Evolutionary conservation across 1,284 basidiomycete genomes (phyloP).

Genomic region (Anthracocystis setariae): DNA sequence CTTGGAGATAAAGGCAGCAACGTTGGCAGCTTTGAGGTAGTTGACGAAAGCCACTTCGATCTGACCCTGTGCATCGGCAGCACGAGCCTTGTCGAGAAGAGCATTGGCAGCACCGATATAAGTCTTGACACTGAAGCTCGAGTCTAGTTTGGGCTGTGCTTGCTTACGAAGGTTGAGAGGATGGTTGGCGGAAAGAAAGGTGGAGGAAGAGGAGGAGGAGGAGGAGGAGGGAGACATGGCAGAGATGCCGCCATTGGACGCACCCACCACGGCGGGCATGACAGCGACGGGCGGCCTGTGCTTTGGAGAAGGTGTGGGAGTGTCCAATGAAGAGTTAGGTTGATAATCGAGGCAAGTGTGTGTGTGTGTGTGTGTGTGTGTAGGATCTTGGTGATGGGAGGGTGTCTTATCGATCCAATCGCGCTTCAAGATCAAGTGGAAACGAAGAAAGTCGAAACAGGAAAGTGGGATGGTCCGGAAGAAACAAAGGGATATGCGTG

Average conservation of each 20-base stretch:
- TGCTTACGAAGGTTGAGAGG: conserved; percentile 63
- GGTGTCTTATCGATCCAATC: too few relatives aligned
- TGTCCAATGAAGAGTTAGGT: neutral
- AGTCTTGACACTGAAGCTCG: conserved; percentile 62
- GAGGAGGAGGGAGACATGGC: neutral
- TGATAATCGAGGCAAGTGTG: neutral
- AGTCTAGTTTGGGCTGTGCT: conserved; percentile 57
- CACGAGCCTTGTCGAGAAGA: conserved; percentile 64
- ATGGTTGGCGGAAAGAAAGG: conserved; percentile 59
- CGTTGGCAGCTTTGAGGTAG: conserved; percentile 65
- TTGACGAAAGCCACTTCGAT: conserved; percentile 67
- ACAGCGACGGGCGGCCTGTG: neutral
- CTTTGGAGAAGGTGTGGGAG: neutral
- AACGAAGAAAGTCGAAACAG: neutral
- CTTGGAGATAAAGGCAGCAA: conserved; percentile 63
- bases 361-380: neutral
- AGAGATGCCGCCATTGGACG: conserved; percentile 7
- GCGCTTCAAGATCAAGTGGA: too few relatives aligned
- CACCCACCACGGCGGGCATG: conserved; percentile 37
- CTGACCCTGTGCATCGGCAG: conserved; percentile 62
- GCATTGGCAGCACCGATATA: conserved; percentile 65
- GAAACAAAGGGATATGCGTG: too few relatives aligned
- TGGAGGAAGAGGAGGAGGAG: conserved; percentile 13
- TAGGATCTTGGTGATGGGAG: neutral
- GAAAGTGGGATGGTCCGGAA: neutral